Percentiles rank a stretch among this genome's conserved stretches.
phyloP scores from a whole-genome alignment of 2,329 filamentous ascomycete genomes.

The Orbilia blumenaviensis region DNA sequence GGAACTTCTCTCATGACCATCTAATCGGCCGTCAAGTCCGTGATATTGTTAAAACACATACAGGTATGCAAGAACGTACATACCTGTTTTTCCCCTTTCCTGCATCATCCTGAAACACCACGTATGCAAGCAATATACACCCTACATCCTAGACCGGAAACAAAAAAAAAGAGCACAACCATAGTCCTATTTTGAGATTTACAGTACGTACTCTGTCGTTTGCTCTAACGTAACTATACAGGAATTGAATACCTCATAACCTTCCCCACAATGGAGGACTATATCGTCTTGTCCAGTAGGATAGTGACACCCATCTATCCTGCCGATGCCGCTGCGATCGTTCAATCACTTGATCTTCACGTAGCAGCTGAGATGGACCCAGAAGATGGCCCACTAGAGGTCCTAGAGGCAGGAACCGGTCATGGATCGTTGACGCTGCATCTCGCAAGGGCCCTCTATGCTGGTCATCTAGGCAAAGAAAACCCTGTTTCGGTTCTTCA shows the following conservation, averaged over 20 bases:
- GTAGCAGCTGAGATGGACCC: conserved; percentile 60
- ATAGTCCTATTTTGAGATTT: neutral
- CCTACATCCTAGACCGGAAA: conserved; percentile 1
- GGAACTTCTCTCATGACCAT: conserved; percentile 65
- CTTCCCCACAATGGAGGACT: conserved; percentile 76
- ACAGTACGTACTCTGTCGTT: neutral
- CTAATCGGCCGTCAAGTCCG: conserved; percentile 72
- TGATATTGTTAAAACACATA: conserved; percentile 69
- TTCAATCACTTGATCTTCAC: conserved; percentile 79
- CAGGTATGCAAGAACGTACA: conserved; percentile 59
- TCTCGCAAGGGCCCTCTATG: conserved; percentile 78
- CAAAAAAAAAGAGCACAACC: neutral
- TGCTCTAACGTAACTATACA: conserved; percentile 30
- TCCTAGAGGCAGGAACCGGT: conserved; percentile 86
- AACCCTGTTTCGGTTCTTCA: conserved; percentile 26
- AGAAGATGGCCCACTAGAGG: conserved; percentile 69
- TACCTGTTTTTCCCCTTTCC: conserved; percentile 1
- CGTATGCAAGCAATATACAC: conserved; percentile 18
- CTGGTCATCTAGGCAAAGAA: conserved; percentile 68
- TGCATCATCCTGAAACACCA: conserved; percentile 37
- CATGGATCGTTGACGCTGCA: conserved; percentile 81
- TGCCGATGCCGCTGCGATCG: conserved; percentile 77
- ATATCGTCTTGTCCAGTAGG: conserved; percentile 73
- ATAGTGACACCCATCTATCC: conserved; percentile 84
- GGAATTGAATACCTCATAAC: conserved; percentile 66